These are phyloP conservation scores for Fusarium compactum DNA, from an alignment of 2,329 filamentous ascomycete genomes.

Conservation along the genomic window DNA sequence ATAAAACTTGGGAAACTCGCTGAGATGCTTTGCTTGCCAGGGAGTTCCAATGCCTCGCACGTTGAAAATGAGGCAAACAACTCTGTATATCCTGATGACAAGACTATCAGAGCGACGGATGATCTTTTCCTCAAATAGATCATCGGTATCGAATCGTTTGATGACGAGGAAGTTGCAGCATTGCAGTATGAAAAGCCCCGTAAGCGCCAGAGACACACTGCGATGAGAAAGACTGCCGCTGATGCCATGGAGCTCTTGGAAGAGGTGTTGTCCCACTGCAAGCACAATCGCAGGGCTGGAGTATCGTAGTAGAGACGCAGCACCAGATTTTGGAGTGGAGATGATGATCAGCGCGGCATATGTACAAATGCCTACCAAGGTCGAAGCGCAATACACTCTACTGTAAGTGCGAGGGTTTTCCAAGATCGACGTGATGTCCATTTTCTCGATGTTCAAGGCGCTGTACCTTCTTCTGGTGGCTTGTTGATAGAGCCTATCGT, in stretches of 20 bases:
- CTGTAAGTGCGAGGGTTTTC: too few relatives aligned
- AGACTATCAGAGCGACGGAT: too few relatives aligned
- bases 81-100: not conserved
- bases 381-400: not conserved
- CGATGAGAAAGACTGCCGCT: not conserved
- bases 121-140: not conserved
- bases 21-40: not conserved
- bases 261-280: not conserved
- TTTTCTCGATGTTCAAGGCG: not conserved
- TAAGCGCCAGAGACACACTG: not conserved
- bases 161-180: not conserved
- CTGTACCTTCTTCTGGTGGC: not conserved
- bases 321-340: not conserved
- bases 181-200: not conserved
- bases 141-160: not conserved
- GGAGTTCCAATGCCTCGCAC: not conserved
- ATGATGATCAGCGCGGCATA: not conserved
- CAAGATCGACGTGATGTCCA: not conserved
- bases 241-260: not conserved
- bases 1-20: not conserved
- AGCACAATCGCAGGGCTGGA: not conserved
- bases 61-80: not conserved
- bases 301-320: not conserved
- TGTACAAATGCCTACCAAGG: not conserved
- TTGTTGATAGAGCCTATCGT: not conserved